These are phyloP conservation scores for Styphnolobium japonicum DNA, from an alignment of 306 rosid species.

Conservation along the genomic window DNA sequence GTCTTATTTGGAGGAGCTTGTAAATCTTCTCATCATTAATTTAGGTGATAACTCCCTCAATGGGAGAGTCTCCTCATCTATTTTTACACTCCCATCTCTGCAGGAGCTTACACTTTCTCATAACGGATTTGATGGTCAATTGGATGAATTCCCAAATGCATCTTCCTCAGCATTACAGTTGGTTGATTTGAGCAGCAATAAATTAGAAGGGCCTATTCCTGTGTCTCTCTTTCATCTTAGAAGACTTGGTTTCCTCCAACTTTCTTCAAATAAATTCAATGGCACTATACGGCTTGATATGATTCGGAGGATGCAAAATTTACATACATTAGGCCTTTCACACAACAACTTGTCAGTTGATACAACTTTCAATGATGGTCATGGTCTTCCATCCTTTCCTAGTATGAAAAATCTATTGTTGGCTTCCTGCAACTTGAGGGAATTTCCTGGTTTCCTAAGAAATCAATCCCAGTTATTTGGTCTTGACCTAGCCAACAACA, in stretches of 20 bases:
- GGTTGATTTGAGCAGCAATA: constrained; percentile 45
- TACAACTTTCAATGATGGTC: not conserved
- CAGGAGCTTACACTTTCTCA: constrained; percentile 1
- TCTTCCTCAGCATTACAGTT: constrained; percentile 15
- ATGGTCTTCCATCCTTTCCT: constrained; percentile 1
- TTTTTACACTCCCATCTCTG: constrained; percentile 26
- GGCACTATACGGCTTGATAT: constrained; percentile 21
- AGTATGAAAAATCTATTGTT: constrained; percentile 6
- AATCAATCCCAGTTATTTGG: not conserved
- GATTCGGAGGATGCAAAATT: constrained; percentile 15
- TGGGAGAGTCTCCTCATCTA: constrained; percentile 4
- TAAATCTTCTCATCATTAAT: not conserved
- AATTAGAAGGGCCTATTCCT: constrained; percentile 45
- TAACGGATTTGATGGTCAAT: constrained; percentile 19
- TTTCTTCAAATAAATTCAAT: constrained; percentile 49
- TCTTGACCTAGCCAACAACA: constrained; percentile 50
- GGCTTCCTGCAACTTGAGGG: constrained; percentile 35
- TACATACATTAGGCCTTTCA: constrained; percentile 43
- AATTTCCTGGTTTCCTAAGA: constrained; percentile 37
- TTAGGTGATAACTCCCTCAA: not conserved
- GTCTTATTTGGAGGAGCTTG: constrained; percentile 14
- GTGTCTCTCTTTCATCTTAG: constrained; percentile 23
- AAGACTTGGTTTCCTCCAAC: constrained; percentile 31
- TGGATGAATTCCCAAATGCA: not conserved
- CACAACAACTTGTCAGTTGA: constrained; percentile 33